Evolutionary conservation across 1,139 yeast genomes (phyloP), one percentile per base, ranked within the genome.

Genomic region (Kodamaea ohmeri): DNA sequence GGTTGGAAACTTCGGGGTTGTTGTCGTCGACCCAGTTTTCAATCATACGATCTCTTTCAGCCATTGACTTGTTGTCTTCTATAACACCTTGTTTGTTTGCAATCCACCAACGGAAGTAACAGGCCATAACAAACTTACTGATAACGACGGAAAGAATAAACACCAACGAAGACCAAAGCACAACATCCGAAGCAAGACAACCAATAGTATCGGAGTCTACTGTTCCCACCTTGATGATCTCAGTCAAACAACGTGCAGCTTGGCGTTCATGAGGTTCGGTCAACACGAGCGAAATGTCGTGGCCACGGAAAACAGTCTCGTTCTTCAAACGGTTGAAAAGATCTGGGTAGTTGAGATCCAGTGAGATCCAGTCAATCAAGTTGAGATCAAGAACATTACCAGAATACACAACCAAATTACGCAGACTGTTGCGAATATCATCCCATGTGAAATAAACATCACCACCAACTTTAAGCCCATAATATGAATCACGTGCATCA

Each of bases 371-470:
- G 49, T 80, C 68, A 29, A 92, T 59, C 44, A 87, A 69, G 51
- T 78, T 79, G 53, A 92, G 70, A 60, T 92, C 97, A 35, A 92
- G 70, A 9, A 92, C 97, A 49, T 78, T 76, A 14, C 97, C 97
- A 31, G 90, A 82, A 61, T 82, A 89, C 4, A 89, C 97, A 21
- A 89, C 82, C 56, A 92, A 71, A 48, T 83, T 83, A 60, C 96
- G 73, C 5, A 83, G 60, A n/a, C 79, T 61, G 56, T 84, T 82
- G 39, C 63, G 71, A 42, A 92, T 71, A 52, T 86, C 95, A 36
- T 85, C 87, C 98, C 98, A 92, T 6, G 92, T 80, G 61, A 83
- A 92, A 56, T 76, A 89, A 6, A 92, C 85, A 47, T 85, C 92
- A 20, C 94, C 96, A 27, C 71, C 63, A 17, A 72, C 74, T 31